Base-by-base conservation (phyloP, 1,139 yeast species). In the Geotrichum histeridarum region DNA sequence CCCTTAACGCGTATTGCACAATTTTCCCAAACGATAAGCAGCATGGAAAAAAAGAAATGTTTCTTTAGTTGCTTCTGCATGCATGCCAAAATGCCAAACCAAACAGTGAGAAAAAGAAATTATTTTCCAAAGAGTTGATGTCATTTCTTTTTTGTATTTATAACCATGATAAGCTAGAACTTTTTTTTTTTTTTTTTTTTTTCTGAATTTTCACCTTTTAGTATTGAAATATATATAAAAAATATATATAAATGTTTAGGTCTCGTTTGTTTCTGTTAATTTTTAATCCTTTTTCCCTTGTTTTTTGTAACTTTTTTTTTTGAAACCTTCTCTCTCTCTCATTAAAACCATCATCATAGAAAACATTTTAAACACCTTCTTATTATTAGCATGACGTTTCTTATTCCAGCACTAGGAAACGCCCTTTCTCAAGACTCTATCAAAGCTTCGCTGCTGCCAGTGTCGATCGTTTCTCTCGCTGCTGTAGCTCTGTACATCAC, bases 381-480 rank as follows among this genome's bases (percentile, higher is more conserved):
- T 33, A 12, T 43, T 43, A 12, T 43, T 33, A 12, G 27, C n/a
- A 42, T 12, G 11, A 11, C 46, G 8, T 42, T 17, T 15, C 27
- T 9, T 9, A 27, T 31, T 38, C 22, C 42, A 38, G 12, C 12
- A 22, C 11, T 17, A 30, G 27, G 30, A 42, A 22, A 18, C 12
- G n/a, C 12, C n/a, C 27, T 42, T 32, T 14, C 30, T 9, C 22
- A 44, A n/a, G 8, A n/a, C 32, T 18, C 36, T 18, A 6, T 39
- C 31, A 42, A 41, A 36, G 27, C 47, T 9, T 30, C 45, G 9
- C 12, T 41, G 6, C 12, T 48, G n/a, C 38, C 33, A n/a, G 8
- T 48, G 8, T 48, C 51, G 8, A 39, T 18, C 27, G 30, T 48
- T n/a, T 35, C 51, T 12, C 33, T 42, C 14, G 41, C 49, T 12